Conservation (phyloP, 2,329 filamentous ascomycete species). For the Neonectria punicea region DNA sequence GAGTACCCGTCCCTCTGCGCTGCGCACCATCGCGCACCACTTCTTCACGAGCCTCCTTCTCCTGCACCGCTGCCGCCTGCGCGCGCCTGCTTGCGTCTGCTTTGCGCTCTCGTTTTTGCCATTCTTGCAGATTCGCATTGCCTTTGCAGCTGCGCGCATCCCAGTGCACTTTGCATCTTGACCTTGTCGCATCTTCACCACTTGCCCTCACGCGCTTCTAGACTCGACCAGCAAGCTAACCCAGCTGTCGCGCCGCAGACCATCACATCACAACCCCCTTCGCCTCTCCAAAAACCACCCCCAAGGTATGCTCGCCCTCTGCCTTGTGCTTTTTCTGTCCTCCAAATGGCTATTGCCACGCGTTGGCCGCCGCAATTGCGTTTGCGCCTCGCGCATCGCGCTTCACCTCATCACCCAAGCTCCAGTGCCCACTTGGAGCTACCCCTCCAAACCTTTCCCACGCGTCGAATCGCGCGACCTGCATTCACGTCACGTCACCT, state of each 20-base stretch:
- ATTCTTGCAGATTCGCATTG: constrained; percentile 25
- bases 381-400: constrained; percentile 45
- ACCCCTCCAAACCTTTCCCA: constrained; percentile 32
- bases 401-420: constrained; percentile 25
- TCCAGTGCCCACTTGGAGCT: constrained; percentile 34
- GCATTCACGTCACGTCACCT: background rate
- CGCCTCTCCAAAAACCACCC: constrained; percentile 21
- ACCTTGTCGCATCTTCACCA: constrained; percentile 27
- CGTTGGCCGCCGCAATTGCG: constrained; percentile 41
- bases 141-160: constrained; percentile 38
- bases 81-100: constrained; percentile 26
- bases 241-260: constrained; percentile 46
- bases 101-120: constrained; percentile 35
- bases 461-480: constrained; percentile 12
- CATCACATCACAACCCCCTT: constrained; percentile 31
- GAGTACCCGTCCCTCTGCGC: constrained; percentile 57
- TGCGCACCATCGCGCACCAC: constrained; percentile 44
- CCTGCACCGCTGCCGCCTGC: constrained; percentile 31
- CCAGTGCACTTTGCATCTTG: constrained; percentile 27
- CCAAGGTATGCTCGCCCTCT: constrained; percentile 38
- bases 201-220: constrained; percentile 29
- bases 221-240: constrained; percentile 37
- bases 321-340: constrained; percentile 26
- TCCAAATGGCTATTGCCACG: constrained; percentile 30
- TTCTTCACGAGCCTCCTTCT: constrained; percentile 53